Evolutionary conservation across 176 grass and related monocot genomes (phyloP), one percentile per base, ranked within the genome.

Genomic region (Avena insularis): DNA sequence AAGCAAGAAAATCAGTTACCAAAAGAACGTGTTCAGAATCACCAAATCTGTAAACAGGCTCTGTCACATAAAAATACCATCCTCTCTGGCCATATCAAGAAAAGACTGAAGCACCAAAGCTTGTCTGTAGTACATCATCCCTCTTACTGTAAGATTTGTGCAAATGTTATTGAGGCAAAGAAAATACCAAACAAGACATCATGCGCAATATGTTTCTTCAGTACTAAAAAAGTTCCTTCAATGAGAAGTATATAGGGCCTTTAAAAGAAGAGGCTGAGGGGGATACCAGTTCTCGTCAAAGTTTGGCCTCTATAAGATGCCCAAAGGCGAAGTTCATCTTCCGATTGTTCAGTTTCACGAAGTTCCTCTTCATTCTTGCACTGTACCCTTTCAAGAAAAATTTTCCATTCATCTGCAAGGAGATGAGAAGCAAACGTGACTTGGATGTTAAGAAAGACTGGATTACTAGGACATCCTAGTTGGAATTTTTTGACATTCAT

Each of bases 41-140:
- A 85, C 15, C 47, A 6, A 77, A 74, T 75, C 67, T 83, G 36
- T 45, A 79, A 79, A 77, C 64, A 66, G 60, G 12, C 75, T 79
- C 20, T 33, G 29, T 69, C 35, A 36, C 82, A 48, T 78, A 67
- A 47, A 70, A 56, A 55, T 92, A 95, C 96, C 96, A 17, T 95
- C 71, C 66, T 98, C 96, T 90, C 87, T 82, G 21, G 96, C 96
- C 93, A 98, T 95, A 83, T 98, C 96, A 69, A 98, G 91, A 79
- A 94, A 98, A 85, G 96, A 87, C 85, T 98, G 96, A 92, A 98
- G 93, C 69, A 89, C 93, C 85, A 98, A 85, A 88, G 96, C 96
- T 91, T 95, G 91, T 84, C 96, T 84, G 79, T 95, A 98, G 87
- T 98, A 98, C 96, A 98, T 98, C 96, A 98, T 95, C 51, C 96